Percentiles rank a stretch among this genome's conserved stretches.
Conservation (phyloP, 2,329 filamentous ascomycete species). For the Pestalotiopsis sp. region DNA sequence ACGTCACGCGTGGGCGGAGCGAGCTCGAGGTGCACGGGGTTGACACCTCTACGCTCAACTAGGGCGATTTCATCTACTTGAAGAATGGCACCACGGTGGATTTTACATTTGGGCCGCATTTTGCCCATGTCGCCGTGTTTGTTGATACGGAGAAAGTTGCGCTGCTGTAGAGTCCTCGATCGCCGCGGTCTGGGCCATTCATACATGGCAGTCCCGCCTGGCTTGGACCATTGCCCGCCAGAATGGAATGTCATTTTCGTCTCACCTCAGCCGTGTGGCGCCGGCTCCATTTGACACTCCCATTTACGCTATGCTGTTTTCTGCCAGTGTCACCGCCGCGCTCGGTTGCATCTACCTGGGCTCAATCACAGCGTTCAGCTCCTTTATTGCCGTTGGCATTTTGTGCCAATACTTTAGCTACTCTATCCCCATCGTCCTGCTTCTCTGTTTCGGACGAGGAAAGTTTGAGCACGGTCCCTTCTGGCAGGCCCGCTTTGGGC, state of each 20-base stretch:
- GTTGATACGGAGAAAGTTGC: background rate
- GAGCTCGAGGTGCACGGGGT: background rate
- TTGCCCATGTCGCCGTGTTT: background rate
- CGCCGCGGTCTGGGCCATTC: background rate
- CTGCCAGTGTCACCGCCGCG: background rate
- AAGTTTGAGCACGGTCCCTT: background rate
- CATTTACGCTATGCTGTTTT: background rate
- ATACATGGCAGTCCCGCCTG: background rate
- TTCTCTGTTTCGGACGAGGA: background rate
- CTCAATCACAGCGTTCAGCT: background rate
- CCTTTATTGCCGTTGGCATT: background rate
- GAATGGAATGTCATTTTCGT: background rate
- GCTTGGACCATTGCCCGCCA: background rate
- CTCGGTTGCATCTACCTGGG: background rate
- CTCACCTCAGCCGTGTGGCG: background rate
- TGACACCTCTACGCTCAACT: background rate
- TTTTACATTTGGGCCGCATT: background rate
- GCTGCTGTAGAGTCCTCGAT: background rate
- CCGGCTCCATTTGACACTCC: background rate
- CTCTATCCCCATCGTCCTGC: background rate
- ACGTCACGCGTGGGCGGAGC: background rate
- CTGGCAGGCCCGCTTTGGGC: background rate
- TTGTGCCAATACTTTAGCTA: background rate
- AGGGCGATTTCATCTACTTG: background rate
- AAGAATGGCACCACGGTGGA: background rate